phyloP scores from a whole-genome alignment of 495 filamentous ascomycete genomes.

The Aspergillus nidulans region DNA sequence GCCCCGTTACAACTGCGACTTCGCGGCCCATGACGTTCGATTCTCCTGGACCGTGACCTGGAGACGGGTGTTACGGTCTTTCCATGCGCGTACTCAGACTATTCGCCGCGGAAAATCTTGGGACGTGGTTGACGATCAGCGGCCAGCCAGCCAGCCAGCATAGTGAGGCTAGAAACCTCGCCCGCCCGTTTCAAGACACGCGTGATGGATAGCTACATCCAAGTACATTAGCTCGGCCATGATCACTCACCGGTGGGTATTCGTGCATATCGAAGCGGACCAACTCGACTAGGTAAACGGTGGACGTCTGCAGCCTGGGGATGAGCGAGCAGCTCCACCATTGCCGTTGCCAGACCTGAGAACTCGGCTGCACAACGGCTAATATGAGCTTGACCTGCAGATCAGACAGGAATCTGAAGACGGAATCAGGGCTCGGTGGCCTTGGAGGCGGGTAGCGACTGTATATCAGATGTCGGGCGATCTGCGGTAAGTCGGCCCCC shows the following conservation, averaged over 20 bases:
- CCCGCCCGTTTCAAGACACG: neutral
- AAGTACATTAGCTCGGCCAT: neutral
- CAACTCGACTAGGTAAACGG: neutral
- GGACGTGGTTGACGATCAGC: too few relatives aligned
- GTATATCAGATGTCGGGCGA: neutral
- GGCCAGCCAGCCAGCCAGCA: too few relatives aligned
- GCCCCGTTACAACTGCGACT: neutral
- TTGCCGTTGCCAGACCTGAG: too few relatives aligned
- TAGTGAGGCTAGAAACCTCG: too few relatives aligned
- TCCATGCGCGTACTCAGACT: too few relatives aligned
- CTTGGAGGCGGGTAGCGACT: neutral
- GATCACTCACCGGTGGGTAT: neutral
- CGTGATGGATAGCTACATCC: neutral
- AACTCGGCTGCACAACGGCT: neutral
- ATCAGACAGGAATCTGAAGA: neutral
- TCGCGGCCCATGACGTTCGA: neutral
- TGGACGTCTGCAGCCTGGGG: neutral
- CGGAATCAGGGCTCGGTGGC: neutral
- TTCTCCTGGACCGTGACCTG: too few relatives aligned
- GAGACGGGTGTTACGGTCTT: too few relatives aligned
- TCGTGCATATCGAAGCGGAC: neutral
- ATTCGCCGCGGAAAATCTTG: too few relatives aligned
- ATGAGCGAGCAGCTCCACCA: too few relatives aligned
- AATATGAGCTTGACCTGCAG: neutral
- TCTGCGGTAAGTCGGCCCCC: conserved; percentile 1